phyloP scores from a whole-genome alignment of 164 flowering plant genomes.

The Pachysandra terminalis region DNA sequence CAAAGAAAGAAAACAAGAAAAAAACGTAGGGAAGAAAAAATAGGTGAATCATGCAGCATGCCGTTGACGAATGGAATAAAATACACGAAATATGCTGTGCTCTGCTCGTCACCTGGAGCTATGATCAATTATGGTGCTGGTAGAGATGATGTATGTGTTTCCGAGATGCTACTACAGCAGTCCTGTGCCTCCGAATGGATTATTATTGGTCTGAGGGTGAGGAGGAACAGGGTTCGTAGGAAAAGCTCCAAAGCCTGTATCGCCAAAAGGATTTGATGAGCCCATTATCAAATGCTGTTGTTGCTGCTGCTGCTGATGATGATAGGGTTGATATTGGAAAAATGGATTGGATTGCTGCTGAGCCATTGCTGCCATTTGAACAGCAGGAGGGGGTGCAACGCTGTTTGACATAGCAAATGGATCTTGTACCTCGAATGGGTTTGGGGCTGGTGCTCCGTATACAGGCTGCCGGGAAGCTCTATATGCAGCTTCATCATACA shows the following conservation, averaged over 20 bases:
- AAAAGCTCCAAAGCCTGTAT: constrained; percentile 64
- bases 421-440: constrained; percentile 88
- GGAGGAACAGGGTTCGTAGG: constrained; percentile 37
- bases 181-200: constrained; percentile 85
- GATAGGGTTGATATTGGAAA: constrained; percentile 52
- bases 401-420: constrained; percentile 73
- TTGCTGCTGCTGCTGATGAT: constrained; percentile 22
- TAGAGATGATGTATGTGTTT: not conserved
- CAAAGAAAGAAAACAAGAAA: too few relatives aligned
- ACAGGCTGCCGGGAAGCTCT: constrained; percentile 79
- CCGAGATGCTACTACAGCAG: constrained; percentile 37
- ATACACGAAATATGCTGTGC: too few relatives aligned
- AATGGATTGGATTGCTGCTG: constrained; percentile 77
- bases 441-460: constrained; percentile 79
- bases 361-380: constrained; percentile 71
- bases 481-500: constrained; percentile 84
- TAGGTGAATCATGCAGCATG: too few relatives aligned
- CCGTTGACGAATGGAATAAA: too few relatives aligned
- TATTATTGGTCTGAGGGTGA: constrained; percentile 45
- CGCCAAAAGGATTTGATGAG: constrained; percentile 84
- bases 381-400: constrained; percentile 53
- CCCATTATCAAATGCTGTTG: constrained; percentile 40
- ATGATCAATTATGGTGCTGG: too few relatives aligned
- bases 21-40: too few relatives aligned
- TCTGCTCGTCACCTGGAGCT: too few relatives aligned